phyloP scores from a whole-genome alignment of 2,329 filamentous ascomycete genomes.

The Cladosporium sphaerospermum region DNA sequence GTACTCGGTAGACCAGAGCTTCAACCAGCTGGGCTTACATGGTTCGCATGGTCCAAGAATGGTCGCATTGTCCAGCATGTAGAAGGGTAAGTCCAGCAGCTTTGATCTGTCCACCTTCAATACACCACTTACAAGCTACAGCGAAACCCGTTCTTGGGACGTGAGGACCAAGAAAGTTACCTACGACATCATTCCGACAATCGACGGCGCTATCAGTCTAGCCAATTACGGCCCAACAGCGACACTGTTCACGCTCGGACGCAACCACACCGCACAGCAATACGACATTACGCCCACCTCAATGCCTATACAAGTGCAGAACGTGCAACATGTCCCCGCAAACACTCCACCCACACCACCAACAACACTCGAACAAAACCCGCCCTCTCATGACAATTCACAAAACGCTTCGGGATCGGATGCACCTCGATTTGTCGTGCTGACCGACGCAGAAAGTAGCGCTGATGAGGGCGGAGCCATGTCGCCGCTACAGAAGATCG shows the following conservation, averaged over 20 bases:
- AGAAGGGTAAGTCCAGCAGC: slow-evolving; percentile 62
- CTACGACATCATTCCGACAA: slow-evolving; percentile 78
- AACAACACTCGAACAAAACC: slow-evolving; percentile 69
- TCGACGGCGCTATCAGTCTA: slow-evolving; percentile 73
- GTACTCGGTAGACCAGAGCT: slow-evolving; percentile 76
- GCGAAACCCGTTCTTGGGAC: slow-evolving; percentile 92
- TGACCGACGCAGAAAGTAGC: slow-evolving; percentile 60
- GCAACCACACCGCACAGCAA: slow-evolving; percentile 85
- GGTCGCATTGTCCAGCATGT: slow-evolving; percentile 89
- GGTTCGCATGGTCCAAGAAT: slow-evolving; percentile 98
- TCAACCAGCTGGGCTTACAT: slow-evolving; percentile 70
- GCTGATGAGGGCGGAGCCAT: slow-evolving; percentile 57
- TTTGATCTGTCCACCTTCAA: neutral
- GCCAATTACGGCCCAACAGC: slow-evolving; percentile 85
- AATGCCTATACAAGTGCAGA: slow-evolving; percentile 70
- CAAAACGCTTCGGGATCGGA: slow-evolving; percentile 25
- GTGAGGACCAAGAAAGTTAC: slow-evolving; percentile 96
- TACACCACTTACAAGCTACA: slow-evolving; percentile 17
- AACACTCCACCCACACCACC: slow-evolving; percentile 74
- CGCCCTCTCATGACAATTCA: slow-evolving; percentile 37
- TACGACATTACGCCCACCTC: slow-evolving; percentile 75
- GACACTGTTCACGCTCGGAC: slow-evolving; percentile 84
- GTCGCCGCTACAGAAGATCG: slow-evolving; percentile 69
- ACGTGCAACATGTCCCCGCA: slow-evolving; percentile 78
- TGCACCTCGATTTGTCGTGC: slow-evolving; percentile 29